Conservation (phyloP, 116 monocot genomes). For the Zostera marina region DNA sequence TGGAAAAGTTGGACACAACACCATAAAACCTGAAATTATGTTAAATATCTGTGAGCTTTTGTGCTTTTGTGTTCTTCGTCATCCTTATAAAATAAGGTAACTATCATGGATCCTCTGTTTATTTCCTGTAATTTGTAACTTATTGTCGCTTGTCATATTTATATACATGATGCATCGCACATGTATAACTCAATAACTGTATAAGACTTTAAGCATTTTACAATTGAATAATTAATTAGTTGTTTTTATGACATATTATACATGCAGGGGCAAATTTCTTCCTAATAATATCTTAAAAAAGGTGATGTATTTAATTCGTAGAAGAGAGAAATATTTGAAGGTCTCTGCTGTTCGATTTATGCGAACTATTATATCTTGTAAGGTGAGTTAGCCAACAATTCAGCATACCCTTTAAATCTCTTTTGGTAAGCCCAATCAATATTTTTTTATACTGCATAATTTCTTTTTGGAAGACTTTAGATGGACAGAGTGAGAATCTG, state of each 20-base stretch:
- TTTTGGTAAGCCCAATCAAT: too few species aligned
- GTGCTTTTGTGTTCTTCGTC: constrained; percentile 83
- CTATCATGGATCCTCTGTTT: not conserved
- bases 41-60: constrained; percentile 83
- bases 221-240: too few species aligned
- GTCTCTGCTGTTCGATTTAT: constrained; percentile 27
- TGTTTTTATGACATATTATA: not conserved
- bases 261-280: constrained; percentile 19
- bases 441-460: too few species aligned
- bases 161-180: too few species aligned
- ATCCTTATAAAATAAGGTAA: constrained; percentile 85
- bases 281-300: constrained; percentile 24
- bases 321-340: constrained; percentile 19
- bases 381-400: constrained; percentile 11
- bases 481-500: too few species aligned
- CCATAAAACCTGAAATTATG: constrained; percentile 75
- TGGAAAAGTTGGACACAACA: constrained; percentile 14
- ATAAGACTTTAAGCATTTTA: too few species aligned
- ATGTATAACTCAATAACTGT: too few species aligned
- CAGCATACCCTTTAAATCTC: too few species aligned
- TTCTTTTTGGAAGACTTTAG: too few species aligned
- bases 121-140: not conserved
- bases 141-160: not conserved
- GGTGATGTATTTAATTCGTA: constrained; percentile 16
- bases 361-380: constrained; percentile 22